phyloP scores from a whole-genome alignment of 768 basidiomycete species.

The Suillus sp. region DNA sequence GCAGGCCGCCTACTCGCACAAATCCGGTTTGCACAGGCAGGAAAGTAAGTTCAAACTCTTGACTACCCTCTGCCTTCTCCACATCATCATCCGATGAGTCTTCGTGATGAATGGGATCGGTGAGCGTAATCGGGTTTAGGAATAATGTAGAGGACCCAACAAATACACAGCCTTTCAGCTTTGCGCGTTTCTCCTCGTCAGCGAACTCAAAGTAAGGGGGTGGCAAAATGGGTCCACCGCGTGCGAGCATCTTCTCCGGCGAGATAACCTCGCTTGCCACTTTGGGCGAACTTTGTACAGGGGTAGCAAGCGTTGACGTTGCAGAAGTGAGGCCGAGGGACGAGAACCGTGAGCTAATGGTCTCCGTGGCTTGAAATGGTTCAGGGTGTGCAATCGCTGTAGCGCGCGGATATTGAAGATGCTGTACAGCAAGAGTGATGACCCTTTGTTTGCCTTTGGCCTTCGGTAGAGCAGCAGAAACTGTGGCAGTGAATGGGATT shows the following conservation, averaged over 20 bases:
- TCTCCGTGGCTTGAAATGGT: not conserved
- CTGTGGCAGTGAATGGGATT: constrained; percentile 53
- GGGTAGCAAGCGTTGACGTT: constrained; percentile 1
- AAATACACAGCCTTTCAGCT: constrained; percentile 41
- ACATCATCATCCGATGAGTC: constrained; percentile 15
- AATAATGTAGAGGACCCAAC: constrained; percentile 54
- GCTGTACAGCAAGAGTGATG: constrained; percentile 64
- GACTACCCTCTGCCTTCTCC: constrained; percentile 41
- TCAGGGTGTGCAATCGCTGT: constrained; percentile 18
- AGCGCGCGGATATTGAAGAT: constrained; percentile 49
- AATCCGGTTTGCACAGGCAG: constrained; percentile 63
- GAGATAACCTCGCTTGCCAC: constrained; percentile 19
- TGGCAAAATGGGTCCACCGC: constrained; percentile 33
- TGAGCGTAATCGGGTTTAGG: constrained; percentile 46
- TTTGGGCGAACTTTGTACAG: constrained; percentile 12
- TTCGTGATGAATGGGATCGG: constrained; percentile 7
- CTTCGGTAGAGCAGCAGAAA: constrained; percentile 47
- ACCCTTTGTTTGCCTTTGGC: constrained; percentile 40
- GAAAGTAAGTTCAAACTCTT: constrained; percentile 67
- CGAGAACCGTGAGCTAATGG: constrained; percentile 14
- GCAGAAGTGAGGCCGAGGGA: constrained; percentile 15
- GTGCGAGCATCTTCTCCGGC: constrained; percentile 17
- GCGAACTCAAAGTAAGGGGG: constrained; percentile 48
- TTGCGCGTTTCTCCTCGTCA: constrained; percentile 37
- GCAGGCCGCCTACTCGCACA: constrained; percentile 64